phyloP scores from a whole-genome alignment of 2,329 filamentous ascomycete species.

The Tothia fuscella region DNA sequence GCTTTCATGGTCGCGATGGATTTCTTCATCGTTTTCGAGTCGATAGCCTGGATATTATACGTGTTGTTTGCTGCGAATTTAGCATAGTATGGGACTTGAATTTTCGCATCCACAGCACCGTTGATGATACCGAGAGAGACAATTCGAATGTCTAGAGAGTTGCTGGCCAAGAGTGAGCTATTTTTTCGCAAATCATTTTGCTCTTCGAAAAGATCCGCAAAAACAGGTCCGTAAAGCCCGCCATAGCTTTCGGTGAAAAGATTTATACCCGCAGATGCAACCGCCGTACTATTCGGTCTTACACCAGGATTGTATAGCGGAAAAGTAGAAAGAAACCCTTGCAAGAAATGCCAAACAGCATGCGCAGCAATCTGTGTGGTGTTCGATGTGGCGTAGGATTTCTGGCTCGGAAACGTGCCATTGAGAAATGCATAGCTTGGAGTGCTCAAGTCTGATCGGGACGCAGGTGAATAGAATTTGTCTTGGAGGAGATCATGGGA shows the following conservation, averaged over 20 bases:
- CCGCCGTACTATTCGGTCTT: conserved; percentile 22
- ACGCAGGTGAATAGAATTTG: conserved; percentile 29
- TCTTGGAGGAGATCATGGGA: conserved; percentile 24
- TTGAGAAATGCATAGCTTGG: conserved; percentile 38
- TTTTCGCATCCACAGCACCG: conserved; percentile 53
- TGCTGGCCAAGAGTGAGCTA: conserved; percentile 36
- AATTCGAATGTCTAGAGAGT: conserved; percentile 48
- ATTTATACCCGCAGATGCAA: conserved; percentile 44
- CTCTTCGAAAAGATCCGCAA: conserved; percentile 44
- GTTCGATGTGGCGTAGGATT: conserved; percentile 38
- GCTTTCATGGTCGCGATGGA: conserved; percentile 35
- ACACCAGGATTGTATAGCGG: conserved; percentile 44
- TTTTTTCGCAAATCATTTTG: conserved; percentile 49
- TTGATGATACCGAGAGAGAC: conserved; percentile 58
- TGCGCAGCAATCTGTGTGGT: conserved; percentile 43
- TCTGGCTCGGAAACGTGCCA: conserved; percentile 52
- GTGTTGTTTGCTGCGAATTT: conserved; percentile 51
- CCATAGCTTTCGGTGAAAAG: conserved; percentile 60
- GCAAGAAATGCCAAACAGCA: conserved; percentile 54
- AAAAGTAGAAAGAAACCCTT: conserved; percentile 47
- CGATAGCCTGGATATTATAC: conserved; percentile 49
- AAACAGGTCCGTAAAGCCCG: conserved; percentile 56
- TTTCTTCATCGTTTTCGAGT: conserved; percentile 37
- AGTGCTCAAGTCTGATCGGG: conserved; percentile 19
- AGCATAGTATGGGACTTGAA: conserved; percentile 47